Conservation (phyloP, 2,329 filamentous ascomycete species). For the Colletotrichum sp. region DNA sequence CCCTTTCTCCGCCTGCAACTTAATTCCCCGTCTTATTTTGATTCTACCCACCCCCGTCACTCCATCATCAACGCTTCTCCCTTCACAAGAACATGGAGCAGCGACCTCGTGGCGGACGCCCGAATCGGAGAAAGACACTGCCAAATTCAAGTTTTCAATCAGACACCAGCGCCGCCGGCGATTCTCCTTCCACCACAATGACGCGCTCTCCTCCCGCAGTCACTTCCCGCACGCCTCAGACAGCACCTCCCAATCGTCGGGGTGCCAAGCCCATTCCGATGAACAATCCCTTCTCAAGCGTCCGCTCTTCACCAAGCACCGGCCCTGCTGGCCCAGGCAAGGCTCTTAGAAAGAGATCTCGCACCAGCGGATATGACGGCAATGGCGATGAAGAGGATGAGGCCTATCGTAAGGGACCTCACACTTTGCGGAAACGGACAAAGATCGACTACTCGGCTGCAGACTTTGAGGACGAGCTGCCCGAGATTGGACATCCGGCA, state of each 20-base stretch:
- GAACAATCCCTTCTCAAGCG: slow-evolving; percentile 8
- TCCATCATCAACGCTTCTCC: not conserved
- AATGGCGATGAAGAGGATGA: slow-evolving; percentile 49
- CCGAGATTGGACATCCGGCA: slow-evolving; percentile 26
- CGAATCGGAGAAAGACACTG: slow-evolving; percentile 16
- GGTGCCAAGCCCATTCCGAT: slow-evolving; percentile 3
- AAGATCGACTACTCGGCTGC: slow-evolving; percentile 63
- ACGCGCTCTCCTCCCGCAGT: slow-evolving; percentile 15
- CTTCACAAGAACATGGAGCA: slow-evolving; percentile 10
- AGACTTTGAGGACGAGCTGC: slow-evolving; percentile 54
- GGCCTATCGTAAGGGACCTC: slow-evolving; percentile 61
- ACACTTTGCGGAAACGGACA: slow-evolving; percentile 61
- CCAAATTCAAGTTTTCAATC: slow-evolving; percentile 12
- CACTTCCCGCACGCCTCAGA: slow-evolving; percentile 20
- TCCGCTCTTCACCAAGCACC: slow-evolving; percentile 8
- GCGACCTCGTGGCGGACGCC: slow-evolving; percentile 8
- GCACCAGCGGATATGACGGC: slow-evolving; percentile 11
- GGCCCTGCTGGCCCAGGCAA: not conserved
- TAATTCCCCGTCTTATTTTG: not conserved
- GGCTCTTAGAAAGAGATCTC: slow-evolving; percentile 17
- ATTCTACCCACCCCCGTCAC: not conserved
- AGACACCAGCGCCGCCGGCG: slow-evolving; percentile 11
- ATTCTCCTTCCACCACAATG: slow-evolving; percentile 14
- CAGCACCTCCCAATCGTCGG: slow-evolving; percentile 19
- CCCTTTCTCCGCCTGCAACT: not conserved